A percentile compares a stretch with the other conserved stretches of the same genome.
These are phyloP conservation scores for Diplodia scrobiculata DNA, from an alignment of 2,329 filamentous ascomycete species.

Conservation along the genomic window DNA sequence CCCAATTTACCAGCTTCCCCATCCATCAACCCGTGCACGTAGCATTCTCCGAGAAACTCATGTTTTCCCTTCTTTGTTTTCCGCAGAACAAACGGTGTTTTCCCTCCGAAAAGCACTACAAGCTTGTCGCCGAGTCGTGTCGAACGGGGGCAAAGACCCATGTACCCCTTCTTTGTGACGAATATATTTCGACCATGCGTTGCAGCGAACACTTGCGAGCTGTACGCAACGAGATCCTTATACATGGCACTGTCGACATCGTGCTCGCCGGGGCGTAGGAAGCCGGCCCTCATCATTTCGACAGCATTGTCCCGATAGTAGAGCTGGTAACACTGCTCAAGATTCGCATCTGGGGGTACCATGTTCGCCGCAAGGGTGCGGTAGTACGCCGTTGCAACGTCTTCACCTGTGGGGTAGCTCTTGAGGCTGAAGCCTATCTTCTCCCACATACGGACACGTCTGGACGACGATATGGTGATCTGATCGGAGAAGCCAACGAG, in stretches of 20 bases:
- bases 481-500: not conserved
- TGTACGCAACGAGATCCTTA: not conserved
- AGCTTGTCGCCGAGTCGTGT: constrained; percentile 31
- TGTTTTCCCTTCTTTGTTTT: too few relatives aligned
- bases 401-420: not conserved
- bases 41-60: too few relatives aligned
- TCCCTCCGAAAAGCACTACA: constrained; percentile 32
- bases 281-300: not conserved
- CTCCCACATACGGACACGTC: not conserved
- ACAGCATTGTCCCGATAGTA: not conserved
- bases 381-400: not conserved
- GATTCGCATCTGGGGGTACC: not conserved
- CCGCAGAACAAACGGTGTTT: too few relatives aligned
- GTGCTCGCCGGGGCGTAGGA: too few relatives aligned
- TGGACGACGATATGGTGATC: not conserved
- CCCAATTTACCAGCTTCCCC: too few relatives aligned
- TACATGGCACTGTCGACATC: not conserved
- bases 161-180: constrained; percentile 32
- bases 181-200: constrained; percentile 29
- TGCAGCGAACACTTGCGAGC: not conserved
- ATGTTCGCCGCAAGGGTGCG: not conserved
- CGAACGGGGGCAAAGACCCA: constrained; percentile 32
- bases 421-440: not conserved
- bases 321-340: not conserved
- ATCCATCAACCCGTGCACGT: too few relatives aligned